Evolutionary conservation across 2,329 filamentous ascomycete species (phyloP), one percentile per base, ranked within the genome.

Genomic region (Alternaria brassicicola): DNA sequence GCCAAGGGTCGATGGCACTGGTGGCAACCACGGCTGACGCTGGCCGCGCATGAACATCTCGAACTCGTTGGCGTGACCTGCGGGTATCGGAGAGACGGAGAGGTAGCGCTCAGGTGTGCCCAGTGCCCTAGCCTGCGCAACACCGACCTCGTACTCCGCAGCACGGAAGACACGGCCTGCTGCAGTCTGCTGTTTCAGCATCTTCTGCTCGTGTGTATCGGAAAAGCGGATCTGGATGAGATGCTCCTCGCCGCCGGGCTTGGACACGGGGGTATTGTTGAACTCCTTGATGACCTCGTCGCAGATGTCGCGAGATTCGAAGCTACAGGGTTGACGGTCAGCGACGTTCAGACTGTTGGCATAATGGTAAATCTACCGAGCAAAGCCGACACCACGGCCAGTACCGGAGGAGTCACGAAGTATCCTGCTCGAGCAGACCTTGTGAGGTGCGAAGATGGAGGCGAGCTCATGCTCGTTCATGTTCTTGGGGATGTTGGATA

Each of bases 351-450:
- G 17, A 8, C 15, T 15, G 25, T 15, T 19, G 25, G 46, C 10
- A 1, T 7, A 1, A 25, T 33, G 23, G 47, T 31, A 53, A 53
- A 76, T 85, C 73, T 82, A 97, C 94, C 95, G 90, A 79, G 94
- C 94, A 80, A 99, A 99, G 35, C 95, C 95, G 75, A 99, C 95
- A 67, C 96, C 94, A 69, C 96, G 94, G 77, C 94, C 97, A 73
- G 95, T 93, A 57, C 93, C 95, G 76, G 93, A 90, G 69, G 86
- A 88, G 77, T 98, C 94, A 48, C 94, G 92, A 64, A 97, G 90
- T 69, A 99, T 97, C 80, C 96, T 93, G 84, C 92, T 93, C 2
- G 94, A 98, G 74, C 95, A 86, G 63, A 97, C 94, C 70, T 89
- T 89, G 79, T 89, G 92, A 54, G 89, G 89, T 57, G 85, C 84